Evolutionary conservation across 1,139 yeast species (phyloP), one percentile per base, ranked within the genome.

Genomic region (Wickerhamomyces sp.): DNA sequence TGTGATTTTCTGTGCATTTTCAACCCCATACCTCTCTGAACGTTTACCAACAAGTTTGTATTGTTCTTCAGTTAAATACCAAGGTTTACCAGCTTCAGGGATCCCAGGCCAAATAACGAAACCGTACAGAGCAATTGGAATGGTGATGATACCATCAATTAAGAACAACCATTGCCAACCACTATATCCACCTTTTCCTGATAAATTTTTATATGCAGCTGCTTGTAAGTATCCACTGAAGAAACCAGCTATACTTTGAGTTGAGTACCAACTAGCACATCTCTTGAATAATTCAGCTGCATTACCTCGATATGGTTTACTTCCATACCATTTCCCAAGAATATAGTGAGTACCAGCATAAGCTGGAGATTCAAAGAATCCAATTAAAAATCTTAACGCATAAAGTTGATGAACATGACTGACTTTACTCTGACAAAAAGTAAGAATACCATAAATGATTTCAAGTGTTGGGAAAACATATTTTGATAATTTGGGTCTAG

Each of bases 141-240:
- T 15, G 18, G 40, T 37, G 14, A 37, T 29, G 10, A 37, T 31
- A 30, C 40, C 40, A 31, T 37, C 40, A 31, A 37, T 37, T 23
- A 37, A 37, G 15, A 37, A 37, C 18, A 37, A 13, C 40, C 40
- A 37, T 37, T 37, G 40, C 40, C 40, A 37, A 13, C 40, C 40
- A 15, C 30, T 37, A 18, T 11, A 37, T 10, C 40, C 40, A 37
- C 18, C 23, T 8, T 7, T 14, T 27, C 40, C 40, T 10, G 34
- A 30, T 6, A 37, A 27, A 30, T 37, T 37, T 18, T 11, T 37
- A 18, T 37, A 37, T 15, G 34, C 40, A 30, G 40, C 40, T 30
- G 40, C 40, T 44, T 83, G 83, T 35, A 83, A 66, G 43, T 80
- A 73, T 37, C 88, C 87, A 7, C 85, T 87, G 54, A 78, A 78